Percentiles rank a stretch among this genome's conserved stretches.
phyloP scores from a whole-genome alignment of 192 early-diverging fungal genomes.

The Podila minutissima region DNA sequence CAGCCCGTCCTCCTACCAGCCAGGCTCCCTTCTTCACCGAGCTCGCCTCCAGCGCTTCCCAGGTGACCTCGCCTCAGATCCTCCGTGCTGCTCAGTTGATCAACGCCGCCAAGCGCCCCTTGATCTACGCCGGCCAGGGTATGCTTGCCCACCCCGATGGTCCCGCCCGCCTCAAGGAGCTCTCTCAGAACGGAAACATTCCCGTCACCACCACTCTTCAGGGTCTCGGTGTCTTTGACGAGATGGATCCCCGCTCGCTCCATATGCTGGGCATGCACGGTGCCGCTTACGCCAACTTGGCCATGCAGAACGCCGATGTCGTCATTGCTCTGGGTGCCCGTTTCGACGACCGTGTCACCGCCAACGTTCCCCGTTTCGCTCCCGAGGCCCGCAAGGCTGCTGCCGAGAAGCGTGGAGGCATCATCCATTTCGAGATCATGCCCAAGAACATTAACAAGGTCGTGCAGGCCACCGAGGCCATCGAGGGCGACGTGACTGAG shows the following conservation, averaged over 20 bases:
- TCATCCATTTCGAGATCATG: slow-evolving; percentile 99
- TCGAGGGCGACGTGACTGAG: slow-evolving; percentile 94
- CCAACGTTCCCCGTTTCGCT: slow-evolving; percentile 81
- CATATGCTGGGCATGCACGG: slow-evolving; percentile 99
- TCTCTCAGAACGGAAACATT: slow-evolving; percentile 90
- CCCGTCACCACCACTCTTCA: slow-evolving; percentile 98
- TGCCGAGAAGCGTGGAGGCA: slow-evolving; percentile 88
- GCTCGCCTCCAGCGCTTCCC: slow-evolving; percentile 50
- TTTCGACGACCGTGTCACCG: slow-evolving; percentile 99
- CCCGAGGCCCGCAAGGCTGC: slow-evolving; percentile 92
- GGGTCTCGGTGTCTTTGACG: slow-evolving; percentile 94
- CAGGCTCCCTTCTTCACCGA: slow-evolving; percentile 47
- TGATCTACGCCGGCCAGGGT: slow-evolving; percentile 97
- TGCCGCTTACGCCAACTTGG: slow-evolving; percentile 95
- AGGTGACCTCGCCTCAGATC: slow-evolving; percentile 62
- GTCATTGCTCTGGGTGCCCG: slow-evolving; percentile 96
- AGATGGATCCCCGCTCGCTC: slow-evolving; percentile 85
- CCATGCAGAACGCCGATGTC: slow-evolving; percentile 96
- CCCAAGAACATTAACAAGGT: slow-evolving; percentile 99
- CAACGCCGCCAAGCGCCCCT: slow-evolving; percentile 88
- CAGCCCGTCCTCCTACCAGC: slow-evolving; percentile 70
- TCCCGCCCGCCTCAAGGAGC: slow-evolving; percentile 79
- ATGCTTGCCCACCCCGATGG: slow-evolving; percentile 85
- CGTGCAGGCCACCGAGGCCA: slow-evolving; percentile 87
- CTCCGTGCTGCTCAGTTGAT: slow-evolving; percentile 83